Evolutionary conservation across 306 rosid species (phyloP).

Genomic region (Datisca glomerata): DNA sequence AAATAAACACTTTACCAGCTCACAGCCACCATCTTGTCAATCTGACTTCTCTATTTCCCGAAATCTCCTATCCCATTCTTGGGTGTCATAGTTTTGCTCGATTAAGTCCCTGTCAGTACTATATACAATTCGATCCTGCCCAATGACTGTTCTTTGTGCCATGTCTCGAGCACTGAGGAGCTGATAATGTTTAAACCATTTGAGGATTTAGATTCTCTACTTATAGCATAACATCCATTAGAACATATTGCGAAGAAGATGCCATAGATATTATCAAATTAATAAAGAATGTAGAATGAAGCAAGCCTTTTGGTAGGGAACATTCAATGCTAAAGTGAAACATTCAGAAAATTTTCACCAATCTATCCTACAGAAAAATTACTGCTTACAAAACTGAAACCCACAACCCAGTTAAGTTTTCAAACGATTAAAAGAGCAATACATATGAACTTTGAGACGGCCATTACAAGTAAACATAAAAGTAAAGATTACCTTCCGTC

Average conservation of each 20-base stretch:
- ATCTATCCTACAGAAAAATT: too few species aligned
- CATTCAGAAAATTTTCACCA: too few species aligned
- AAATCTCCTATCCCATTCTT: slow-evolving; percentile 81
- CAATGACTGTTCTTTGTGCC: slow-evolving; percentile 81
- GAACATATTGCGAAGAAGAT: too few species aligned
- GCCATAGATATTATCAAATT: too few species aligned
- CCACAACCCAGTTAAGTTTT: too few species aligned
- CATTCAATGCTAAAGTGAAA: too few species aligned
- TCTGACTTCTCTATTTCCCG: slow-evolving; percentile 71
- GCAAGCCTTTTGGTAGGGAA: too few species aligned
- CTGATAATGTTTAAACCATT: slow-evolving; percentile 23
- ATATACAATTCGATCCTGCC: slow-evolving; percentile 86
- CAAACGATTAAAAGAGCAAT: neutral
- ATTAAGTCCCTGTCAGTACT: slow-evolving; percentile 81
- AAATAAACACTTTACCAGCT: neutral
- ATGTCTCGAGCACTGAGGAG: slow-evolving; percentile 85
- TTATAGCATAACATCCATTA: neutral
- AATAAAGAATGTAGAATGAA: neutral
- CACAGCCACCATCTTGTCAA: slow-evolving; percentile 17
- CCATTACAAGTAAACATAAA: neutral
- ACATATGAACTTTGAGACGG: neutral
- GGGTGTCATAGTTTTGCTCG: slow-evolving; percentile 74
- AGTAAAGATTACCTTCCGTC: slow-evolving; percentile 57
- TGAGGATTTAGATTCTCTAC: slow-evolving; percentile 5
- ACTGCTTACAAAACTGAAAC: too few species aligned